A percentile compares a stretch with the other conserved stretches of the same genome.
These are phyloP conservation scores for Monosporascus cannonballus DNA, from an alignment of 2,329 filamentous ascomycete genomes.

Conservation along the genomic window DNA sequence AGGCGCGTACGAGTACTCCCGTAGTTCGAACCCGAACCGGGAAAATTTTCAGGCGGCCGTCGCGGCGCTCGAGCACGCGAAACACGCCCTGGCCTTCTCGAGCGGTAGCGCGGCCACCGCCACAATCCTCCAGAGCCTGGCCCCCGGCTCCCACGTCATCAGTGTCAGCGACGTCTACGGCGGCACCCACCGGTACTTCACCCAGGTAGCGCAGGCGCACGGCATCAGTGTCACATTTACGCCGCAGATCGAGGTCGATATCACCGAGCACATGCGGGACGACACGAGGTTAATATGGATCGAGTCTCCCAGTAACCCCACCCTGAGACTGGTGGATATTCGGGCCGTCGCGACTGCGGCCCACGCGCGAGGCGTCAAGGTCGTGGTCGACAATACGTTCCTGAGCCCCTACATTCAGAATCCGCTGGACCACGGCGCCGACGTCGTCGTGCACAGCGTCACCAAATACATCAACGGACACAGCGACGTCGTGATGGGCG, in stretches of 20 bases:
- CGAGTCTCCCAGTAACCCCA: slow-evolving; percentile 91
- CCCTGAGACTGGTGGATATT: slow-evolving; percentile 88
- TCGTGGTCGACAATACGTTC: slow-evolving; percentile 99
- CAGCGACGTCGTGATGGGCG: slow-evolving; percentile 94
- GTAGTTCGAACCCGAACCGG: slow-evolving; percentile 90
- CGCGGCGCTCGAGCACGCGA: slow-evolving; percentile 86
- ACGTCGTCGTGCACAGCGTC: slow-evolving; percentile 94
- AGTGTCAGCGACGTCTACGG: slow-evolving; percentile 98
- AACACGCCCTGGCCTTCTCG: slow-evolving; percentile 88
- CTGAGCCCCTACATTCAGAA: slow-evolving; percentile 95
- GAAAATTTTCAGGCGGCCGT: slow-evolving; percentile 90
- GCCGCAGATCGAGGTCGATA: slow-evolving; percentile 83
- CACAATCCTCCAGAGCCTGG: slow-evolving; percentile 85
- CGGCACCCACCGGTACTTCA: slow-evolving; percentile 97
- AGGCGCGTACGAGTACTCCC: slow-evolving; percentile 86
- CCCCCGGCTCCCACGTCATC: slow-evolving; percentile 86
- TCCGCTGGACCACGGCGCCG: slow-evolving; percentile 87
- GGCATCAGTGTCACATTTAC: slow-evolving; percentile 94
- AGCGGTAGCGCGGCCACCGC: slow-evolving; percentile 93
- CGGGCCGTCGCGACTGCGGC: slow-evolving; percentile 75
- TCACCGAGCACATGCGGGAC: slow-evolving; percentile 75
- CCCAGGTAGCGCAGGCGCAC: slow-evolving; percentile 90
- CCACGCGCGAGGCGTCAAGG: slow-evolving; percentile 81
- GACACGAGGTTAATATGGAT: slow-evolving; percentile 97
- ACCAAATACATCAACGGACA: slow-evolving; percentile 99